These are phyloP conservation scores for Cladochytrium replicatum DNA, from an alignment of 192 early-diverging fungal genomes.

Conservation along the genomic window DNA sequence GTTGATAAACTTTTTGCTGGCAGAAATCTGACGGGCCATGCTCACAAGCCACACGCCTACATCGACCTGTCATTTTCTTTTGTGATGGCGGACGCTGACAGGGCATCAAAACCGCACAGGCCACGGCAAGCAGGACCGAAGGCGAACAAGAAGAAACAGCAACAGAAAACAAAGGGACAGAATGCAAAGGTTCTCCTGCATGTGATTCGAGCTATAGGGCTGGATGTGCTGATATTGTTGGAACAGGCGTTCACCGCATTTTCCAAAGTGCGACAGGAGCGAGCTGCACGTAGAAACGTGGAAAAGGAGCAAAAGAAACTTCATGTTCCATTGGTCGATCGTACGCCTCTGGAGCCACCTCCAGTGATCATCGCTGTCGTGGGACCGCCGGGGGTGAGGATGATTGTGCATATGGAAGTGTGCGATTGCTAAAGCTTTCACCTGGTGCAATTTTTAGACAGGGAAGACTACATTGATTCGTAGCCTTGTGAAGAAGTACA, in stretches of 20 bases:
- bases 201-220: not conserved
- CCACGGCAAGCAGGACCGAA: constrained; percentile 76
- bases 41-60: too few species aligned
- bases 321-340: constrained; percentile 92
- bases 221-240: not conserved
- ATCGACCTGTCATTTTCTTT: too few species aligned
- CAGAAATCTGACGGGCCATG: too few species aligned
- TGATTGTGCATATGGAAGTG: not conserved
- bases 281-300: constrained; percentile 62
- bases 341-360: constrained; percentile 80
- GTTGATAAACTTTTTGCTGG: constrained; percentile 8
- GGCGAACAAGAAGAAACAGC: constrained; percentile 71
- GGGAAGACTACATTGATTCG: constrained; percentile 97
- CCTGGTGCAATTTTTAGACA: constrained; percentile 33
- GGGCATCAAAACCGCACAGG: constrained; percentile 82
- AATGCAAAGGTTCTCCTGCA: constrained; percentile 66
- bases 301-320: constrained; percentile 82
- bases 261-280: constrained; percentile 51
- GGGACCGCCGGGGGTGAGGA: constrained; percentile 76
- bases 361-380: constrained; percentile 92
- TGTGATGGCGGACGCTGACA: too few species aligned
- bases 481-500: constrained; percentile 89
- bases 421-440: constrained; percentile 3
- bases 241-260: constrained; percentile 34
- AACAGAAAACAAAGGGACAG: constrained; percentile 70